These are phyloP conservation scores for Agapanthus africanus DNA, from an alignment of 106 monocot genomes.

Conservation along the genomic window DNA sequence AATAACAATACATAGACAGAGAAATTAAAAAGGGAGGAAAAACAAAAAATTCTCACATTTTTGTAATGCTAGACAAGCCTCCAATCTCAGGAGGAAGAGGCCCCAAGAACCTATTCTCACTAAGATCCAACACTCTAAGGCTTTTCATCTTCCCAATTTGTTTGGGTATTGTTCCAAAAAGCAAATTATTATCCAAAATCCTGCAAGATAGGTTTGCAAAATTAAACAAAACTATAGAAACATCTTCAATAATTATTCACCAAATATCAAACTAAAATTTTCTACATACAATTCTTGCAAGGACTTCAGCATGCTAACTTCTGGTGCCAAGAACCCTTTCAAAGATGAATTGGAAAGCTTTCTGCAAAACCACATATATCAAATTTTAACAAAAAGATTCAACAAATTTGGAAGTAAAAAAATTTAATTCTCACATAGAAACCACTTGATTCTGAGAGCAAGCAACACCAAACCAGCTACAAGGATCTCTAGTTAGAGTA, in stretches of 20 bases:
- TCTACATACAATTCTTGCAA: slow-evolving; percentile 69
- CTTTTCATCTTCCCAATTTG: slow-evolving; percentile 56
- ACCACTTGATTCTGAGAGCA: slow-evolving; percentile 68
- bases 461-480: slow-evolving; percentile 58
- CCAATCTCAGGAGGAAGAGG: slow-evolving; percentile 51
- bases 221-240: neutral
- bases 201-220: slow-evolving; percentile 28
- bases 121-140: slow-evolving; percentile 41
- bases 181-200: slow-evolving; percentile 40
- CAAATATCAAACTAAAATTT: neutral
- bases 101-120: slow-evolving; percentile 40
- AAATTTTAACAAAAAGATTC: neutral
- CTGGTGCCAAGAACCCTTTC: slow-evolving; percentile 66
- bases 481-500: slow-evolving; percentile 33
- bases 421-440: slow-evolving; percentile 41
- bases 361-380: slow-evolving; percentile 65
- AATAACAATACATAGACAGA: no score
- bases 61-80: slow-evolving; percentile 37
- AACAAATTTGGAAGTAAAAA: neutral
- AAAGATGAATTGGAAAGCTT: slow-evolving; percentile 69
- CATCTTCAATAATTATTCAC: neutral
- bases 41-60: slow-evolving; percentile 77
- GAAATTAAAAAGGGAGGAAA: no score
- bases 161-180: slow-evolving; percentile 67
- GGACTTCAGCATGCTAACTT: slow-evolving; percentile 45